Evolutionary conservation across 192 early-diverging fungal species (phyloP).

Genomic region (Entomortierella parvispora): DNA sequence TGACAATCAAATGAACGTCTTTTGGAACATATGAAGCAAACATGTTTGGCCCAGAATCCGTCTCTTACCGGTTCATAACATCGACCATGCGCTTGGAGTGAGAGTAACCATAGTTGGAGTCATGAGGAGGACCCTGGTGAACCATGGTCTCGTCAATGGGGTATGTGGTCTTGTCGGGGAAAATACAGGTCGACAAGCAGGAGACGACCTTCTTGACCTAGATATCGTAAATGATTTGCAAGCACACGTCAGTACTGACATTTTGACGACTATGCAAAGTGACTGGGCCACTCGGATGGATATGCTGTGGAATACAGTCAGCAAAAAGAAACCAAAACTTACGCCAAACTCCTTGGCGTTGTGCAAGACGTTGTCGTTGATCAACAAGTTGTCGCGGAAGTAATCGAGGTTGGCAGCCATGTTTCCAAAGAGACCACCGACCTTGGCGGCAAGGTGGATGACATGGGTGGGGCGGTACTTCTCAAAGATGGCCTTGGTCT

Average conservation of each 20-base stretch:
- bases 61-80: conserved; percentile 76
- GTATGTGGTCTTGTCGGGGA: conserved; percentile 85
- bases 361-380: conserved; percentile 82
- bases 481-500: conserved; percentile 77
- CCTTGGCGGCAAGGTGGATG: conserved; percentile 79
- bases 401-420: conserved; percentile 85
- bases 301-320: neutral
- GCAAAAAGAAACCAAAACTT: conserved; percentile 8
- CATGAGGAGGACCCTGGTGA: conserved; percentile 83
- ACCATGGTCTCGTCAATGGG: conserved; percentile 90
- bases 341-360: conserved; percentile 68
- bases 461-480: conserved; percentile 82
- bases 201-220: conserved; percentile 87
- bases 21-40: too few species aligned
- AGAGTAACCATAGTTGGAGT: conserved; percentile 86
- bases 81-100: conserved; percentile 87
- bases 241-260: neutral
- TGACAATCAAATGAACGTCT: neutral
- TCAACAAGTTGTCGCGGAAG: conserved; percentile 78
- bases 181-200: conserved; percentile 87
- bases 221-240: neutral
- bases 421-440: conserved; percentile 84
- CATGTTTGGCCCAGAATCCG: too few species aligned
- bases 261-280: neutral
- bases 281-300: too few species aligned